These are phyloP conservation scores for Aspergillus japonicus DNA, from an alignment of 2,329 filamentous ascomycete genomes.

Conservation along the genomic window DNA sequence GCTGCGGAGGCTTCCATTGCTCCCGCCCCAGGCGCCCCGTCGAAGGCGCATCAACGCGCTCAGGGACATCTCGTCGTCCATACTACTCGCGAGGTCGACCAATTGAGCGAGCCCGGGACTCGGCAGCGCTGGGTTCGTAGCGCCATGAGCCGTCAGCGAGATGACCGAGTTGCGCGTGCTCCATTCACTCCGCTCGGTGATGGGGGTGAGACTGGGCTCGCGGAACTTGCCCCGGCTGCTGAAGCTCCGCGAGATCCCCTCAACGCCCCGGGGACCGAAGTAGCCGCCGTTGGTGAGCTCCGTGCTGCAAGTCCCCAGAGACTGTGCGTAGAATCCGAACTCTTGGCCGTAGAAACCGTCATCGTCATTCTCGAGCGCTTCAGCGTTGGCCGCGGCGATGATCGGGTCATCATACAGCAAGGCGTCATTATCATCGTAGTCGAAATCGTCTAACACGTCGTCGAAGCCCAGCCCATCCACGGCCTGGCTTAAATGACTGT, in stretches of 20 bases:
- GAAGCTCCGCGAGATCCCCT: conserved; percentile 61
- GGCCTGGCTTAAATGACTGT: conserved; percentile 50
- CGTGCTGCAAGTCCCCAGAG: conserved; percentile 49
- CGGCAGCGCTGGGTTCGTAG: conserved; percentile 52
- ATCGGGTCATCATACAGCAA: conserved; percentile 82
- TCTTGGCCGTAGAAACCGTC: conserved; percentile 96
- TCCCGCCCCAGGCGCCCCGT: conserved; percentile 76
- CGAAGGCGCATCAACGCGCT: conserved; percentile 71
- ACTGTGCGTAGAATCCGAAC: conserved; percentile 85
- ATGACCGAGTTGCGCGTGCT: conserved; percentile 91
- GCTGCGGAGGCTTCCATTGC: conserved; percentile 68
- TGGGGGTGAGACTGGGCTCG: conserved; percentile 91
- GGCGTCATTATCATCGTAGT: conserved; percentile 62
- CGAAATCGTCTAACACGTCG: conserved; percentile 49
- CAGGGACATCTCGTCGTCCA: conserved; percentile 70
- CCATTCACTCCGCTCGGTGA: conserved; percentile 94
- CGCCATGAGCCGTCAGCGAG: conserved; percentile 61
- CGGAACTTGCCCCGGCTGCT: conserved; percentile 73
- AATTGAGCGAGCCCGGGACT: conserved; percentile 77
- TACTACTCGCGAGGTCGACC: conserved; percentile 56
- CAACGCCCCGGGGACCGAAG: conserved; percentile 73
- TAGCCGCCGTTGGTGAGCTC: conserved; percentile 80
- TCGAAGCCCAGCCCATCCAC: conserved; percentile 41
- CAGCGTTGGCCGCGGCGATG: conserved; percentile 92
- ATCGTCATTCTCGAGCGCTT: conserved; percentile 84